These are phyloP conservation scores for Nigrograna mackinnonii DNA, from an alignment of 2,329 filamentous ascomycete genomes.

Conservation along the genomic window DNA sequence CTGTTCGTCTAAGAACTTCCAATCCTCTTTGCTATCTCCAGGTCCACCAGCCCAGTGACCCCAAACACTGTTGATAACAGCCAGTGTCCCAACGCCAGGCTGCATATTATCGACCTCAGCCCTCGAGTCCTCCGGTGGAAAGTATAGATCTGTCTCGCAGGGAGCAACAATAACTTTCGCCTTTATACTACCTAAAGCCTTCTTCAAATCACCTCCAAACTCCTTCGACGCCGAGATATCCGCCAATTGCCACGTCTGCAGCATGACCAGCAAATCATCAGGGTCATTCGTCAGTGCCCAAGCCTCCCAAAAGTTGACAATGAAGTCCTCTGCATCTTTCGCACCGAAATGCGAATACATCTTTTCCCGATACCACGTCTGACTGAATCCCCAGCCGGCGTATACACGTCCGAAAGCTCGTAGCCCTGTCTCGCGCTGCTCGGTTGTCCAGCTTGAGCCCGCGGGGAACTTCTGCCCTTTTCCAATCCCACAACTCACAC, in stretches of 20 bases:
- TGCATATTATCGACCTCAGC: slow-evolving; percentile 70
- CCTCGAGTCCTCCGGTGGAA: slow-evolving; percentile 79
- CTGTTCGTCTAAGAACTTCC: slow-evolving; percentile 71
- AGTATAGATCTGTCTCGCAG: slow-evolving; percentile 76
- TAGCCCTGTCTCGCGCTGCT: slow-evolving; percentile 59
- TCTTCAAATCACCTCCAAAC: slow-evolving; percentile 68
- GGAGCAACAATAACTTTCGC: slow-evolving; percentile 74
- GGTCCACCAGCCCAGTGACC: slow-evolving; percentile 63
- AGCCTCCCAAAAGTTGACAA: slow-evolving; percentile 74
- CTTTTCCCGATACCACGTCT: slow-evolving; percentile 75
- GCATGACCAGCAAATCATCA: slow-evolving; percentile 74
- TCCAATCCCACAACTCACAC: slow-evolving; percentile 27
- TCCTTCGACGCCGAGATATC: slow-evolving; percentile 71
- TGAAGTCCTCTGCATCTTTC: slow-evolving; percentile 72
- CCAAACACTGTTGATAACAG: slow-evolving; percentile 64
- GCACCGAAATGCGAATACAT: slow-evolving; percentile 71
- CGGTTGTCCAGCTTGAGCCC: slow-evolving; percentile 59
- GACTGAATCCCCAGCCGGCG: slow-evolving; percentile 80
- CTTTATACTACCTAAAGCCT: slow-evolving; percentile 67
- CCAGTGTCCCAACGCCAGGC: slow-evolving; percentile 59
- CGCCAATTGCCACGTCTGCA: slow-evolving; percentile 77
- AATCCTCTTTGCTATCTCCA: slow-evolving; percentile 70
- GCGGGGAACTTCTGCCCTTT: slow-evolving; percentile 46
- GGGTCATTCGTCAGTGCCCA: slow-evolving; percentile 79
- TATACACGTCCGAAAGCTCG: slow-evolving; percentile 77